phyloP scores from a whole-genome alignment of 1,139 yeast genomes.

The Magnusiomyces suaveolens region DNA sequence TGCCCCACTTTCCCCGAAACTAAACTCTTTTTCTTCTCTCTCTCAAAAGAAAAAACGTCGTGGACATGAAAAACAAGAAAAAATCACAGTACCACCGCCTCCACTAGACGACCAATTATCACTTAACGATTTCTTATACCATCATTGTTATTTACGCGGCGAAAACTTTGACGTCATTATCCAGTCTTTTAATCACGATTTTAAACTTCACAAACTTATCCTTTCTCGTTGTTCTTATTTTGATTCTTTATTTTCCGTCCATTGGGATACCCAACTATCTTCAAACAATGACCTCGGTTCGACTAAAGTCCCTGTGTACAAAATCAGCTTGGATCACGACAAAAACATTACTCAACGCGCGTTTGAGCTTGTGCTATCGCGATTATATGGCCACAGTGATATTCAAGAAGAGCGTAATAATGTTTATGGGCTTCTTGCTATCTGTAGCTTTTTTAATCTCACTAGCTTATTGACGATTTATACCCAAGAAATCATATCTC shows the following conservation, averaged over 20 bases:
- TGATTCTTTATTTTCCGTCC: conserved; percentile 36
- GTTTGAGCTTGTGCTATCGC: conserved; percentile 38
- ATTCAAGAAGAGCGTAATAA: conserved; percentile 28
- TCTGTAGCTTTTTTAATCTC: conserved; percentile 42
- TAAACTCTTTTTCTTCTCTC: too few relatives aligned
- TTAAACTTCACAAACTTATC: conserved; percentile 39
- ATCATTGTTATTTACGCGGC: conserved; percentile 38
- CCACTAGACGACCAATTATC: conserved; percentile 9
- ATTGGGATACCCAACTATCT: conserved; percentile 32
- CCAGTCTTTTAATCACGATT: conserved; percentile 37
- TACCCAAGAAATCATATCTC: conserved; percentile 33
- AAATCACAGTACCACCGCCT: background rate
- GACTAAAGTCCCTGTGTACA: conserved; percentile 18
- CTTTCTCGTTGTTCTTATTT: conserved; percentile 41
- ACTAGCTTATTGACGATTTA: conserved; percentile 38
- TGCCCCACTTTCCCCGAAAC: too few relatives aligned
- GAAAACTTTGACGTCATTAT: conserved; percentile 42
- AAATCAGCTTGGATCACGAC: conserved; percentile 34
- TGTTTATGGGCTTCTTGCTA: conserved; percentile 38
- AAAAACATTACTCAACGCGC: conserved; percentile 38
- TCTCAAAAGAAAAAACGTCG: too few relatives aligned
- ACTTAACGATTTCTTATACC: conserved; percentile 30
- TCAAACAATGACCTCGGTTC: background rate
- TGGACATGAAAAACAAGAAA: too few relatives aligned
- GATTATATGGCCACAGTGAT: conserved; percentile 38